These are phyloP conservation scores for Aschersonia sp. DNA, from an alignment of 2,329 filamentous ascomycete genomes.

Conservation along the genomic window DNA sequence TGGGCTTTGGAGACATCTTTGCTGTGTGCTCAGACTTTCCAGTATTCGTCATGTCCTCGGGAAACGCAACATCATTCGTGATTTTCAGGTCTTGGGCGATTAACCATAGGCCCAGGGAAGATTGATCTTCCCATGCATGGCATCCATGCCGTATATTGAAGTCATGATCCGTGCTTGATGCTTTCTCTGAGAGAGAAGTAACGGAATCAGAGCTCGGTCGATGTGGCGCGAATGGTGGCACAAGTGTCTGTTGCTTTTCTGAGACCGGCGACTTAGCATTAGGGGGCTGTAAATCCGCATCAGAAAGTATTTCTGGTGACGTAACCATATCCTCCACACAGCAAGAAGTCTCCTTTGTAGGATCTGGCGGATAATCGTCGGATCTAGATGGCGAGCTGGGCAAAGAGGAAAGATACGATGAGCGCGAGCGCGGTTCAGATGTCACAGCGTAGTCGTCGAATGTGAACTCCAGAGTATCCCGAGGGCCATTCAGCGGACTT, in stretches of 20 bases:
- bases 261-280: neutral
- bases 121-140: slow-evolving; percentile 17
- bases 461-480: slow-evolving; percentile 35
- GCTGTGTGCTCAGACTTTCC: neutral
- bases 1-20: neutral
- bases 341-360: neutral
- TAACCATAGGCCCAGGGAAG: slow-evolving; percentile 22
- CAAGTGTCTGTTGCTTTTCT: neutral
- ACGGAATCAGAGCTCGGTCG: slow-evolving; percentile 3
- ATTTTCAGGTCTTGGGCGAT: slow-evolving; percentile 17
- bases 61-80: slow-evolving; percentile 11
- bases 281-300: neutral
- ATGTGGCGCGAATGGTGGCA: neutral
- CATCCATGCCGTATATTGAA: slow-evolving; percentile 15
- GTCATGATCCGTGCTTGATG: slow-evolving; percentile 10
- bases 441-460: slow-evolving; percentile 5
- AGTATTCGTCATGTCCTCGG: slow-evolving; percentile 5
- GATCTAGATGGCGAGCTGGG: neutral
- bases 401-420: slow-evolving; percentile 1
- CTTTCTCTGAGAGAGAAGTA: slow-evolving; percentile 5
- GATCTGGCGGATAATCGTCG: neutral
- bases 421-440: neutral
- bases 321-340: neutral
- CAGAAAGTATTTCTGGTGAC: neutral
- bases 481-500: slow-evolving; percentile 24